These are phyloP conservation scores for Collybiopsis luxurians DNA, from an alignment of 768 basidiomycete species.

Conservation along the genomic window DNA sequence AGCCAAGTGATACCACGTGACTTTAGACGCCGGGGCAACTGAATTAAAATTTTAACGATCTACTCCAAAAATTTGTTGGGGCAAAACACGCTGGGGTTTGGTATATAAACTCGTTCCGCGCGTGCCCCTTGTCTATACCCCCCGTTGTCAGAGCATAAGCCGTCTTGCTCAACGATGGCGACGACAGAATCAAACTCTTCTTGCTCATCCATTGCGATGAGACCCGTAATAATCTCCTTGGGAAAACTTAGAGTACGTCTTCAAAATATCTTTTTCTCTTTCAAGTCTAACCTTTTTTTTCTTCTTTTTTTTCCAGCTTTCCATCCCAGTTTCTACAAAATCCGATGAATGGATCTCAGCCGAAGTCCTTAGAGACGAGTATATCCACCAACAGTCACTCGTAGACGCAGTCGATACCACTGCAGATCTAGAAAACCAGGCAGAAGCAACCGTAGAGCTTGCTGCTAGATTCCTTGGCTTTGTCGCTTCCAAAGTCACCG, in stretches of 20 bases:
- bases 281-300: not conserved
- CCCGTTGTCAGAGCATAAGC: not conserved
- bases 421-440: conserved; percentile 47
- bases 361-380: conserved; percentile 89
- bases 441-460: conserved; percentile 73
- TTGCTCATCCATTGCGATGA: conserved; percentile 36
- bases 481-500: conserved; percentile 60
- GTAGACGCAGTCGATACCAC: conserved; percentile 55
- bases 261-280: conserved; percentile 8
- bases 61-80: too few relatives aligned
- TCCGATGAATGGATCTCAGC: conserved; percentile 89
- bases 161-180: conserved; percentile 11
- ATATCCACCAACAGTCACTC: conserved; percentile 61
- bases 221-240: conserved; percentile 45
- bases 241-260: conserved; percentile 52
- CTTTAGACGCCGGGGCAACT: too few relatives aligned
- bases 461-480: conserved; percentile 81
- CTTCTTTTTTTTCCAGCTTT: conserved; percentile 46
- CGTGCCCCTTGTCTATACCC: not conserved
- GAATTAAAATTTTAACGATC: too few relatives aligned
- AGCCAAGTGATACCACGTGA: too few relatives aligned
- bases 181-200: conserved; percentile 6
- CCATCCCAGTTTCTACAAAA: conserved; percentile 83
- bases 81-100: too few relatives aligned
- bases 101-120: not conserved